These are phyloP conservation scores for Sporobolomyces pararoseus DNA, from an alignment of 768 basidiomycete species.

Conservation along the genomic window DNA sequence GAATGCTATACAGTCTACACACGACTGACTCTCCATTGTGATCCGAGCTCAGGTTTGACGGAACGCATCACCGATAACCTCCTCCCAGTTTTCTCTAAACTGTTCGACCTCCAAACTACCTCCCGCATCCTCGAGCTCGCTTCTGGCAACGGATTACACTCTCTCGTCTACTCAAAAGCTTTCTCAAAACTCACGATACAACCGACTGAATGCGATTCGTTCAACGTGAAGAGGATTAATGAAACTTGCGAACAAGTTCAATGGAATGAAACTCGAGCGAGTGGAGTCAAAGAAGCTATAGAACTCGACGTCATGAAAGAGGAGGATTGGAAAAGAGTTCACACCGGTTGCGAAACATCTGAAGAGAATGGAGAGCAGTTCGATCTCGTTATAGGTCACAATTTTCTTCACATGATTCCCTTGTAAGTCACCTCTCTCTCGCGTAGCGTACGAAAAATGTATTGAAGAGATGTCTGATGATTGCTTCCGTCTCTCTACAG, in stretches of 20 bases:
- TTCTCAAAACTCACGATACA: conserved; percentile 2
- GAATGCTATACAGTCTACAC: no score
- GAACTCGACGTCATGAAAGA: conserved; percentile 18
- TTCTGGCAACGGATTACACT: conserved; percentile 15
- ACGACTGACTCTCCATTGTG: background rate
- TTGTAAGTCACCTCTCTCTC: conserved; percentile 20
- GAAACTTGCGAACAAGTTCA: background rate
- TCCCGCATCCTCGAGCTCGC: conserved; percentile 22
- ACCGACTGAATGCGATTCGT: conserved; percentile 32
- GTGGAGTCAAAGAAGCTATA: background rate
- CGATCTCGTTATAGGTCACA: conserved; percentile 23
- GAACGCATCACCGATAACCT: conserved; percentile 10
- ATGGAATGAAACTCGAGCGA: background rate
- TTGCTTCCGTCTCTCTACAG: conserved; percentile 1
- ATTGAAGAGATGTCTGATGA: background rate
- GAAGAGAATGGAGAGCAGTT: background rate
- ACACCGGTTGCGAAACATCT: background rate
- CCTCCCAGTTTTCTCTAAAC: conserved; percentile 20
- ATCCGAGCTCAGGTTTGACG: conserved; percentile 1
- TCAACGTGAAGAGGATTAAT: background rate
- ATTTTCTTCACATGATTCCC: conserved; percentile 37
- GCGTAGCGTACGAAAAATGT: background rate
- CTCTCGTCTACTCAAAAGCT: conserved; percentile 6
- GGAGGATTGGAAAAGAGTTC: conserved; percentile 4
- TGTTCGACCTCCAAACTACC: background rate